Conservation (phyloP, 2,329 filamentous ascomycete species). For the Didymella sp. region DNA sequence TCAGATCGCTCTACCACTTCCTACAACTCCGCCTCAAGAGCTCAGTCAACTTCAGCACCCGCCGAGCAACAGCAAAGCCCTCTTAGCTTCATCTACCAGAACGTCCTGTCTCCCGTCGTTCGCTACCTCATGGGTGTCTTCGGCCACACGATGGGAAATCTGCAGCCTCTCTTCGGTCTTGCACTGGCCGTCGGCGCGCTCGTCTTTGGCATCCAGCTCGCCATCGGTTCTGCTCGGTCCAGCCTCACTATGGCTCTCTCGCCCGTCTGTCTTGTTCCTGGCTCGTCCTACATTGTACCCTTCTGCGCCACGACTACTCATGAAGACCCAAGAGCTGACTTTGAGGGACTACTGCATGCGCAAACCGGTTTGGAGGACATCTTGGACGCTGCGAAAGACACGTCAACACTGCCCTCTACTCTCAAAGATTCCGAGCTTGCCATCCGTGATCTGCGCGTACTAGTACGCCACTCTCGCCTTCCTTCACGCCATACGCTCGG, state of each 20-base stretch:
- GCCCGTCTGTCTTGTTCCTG: slow-evolving; percentile 74
- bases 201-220: slow-evolving; percentile 65
- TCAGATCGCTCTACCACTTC: slow-evolving; percentile 11
- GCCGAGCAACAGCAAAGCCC: slow-evolving; percentile 21
- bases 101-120: slow-evolving; percentile 46
- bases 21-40: not conserved
- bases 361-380: slow-evolving; percentile 81
- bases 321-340: slow-evolving; percentile 58
- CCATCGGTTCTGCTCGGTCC: slow-evolving; percentile 65
- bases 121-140: slow-evolving; percentile 64
- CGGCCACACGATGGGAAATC: slow-evolving; percentile 64
- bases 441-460: slow-evolving; percentile 74
- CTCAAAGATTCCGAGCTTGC: slow-evolving; percentile 80
- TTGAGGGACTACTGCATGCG: slow-evolving; percentile 75
- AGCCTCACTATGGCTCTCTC: slow-evolving; percentile 69
- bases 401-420: slow-evolving; percentile 73
- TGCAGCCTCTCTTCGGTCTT: slow-evolving; percentile 68
- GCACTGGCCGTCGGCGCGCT: slow-evolving; percentile 60
- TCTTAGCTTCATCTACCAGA: slow-evolving; percentile 40
- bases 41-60: not conserved
- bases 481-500: slow-evolving; percentile 73
- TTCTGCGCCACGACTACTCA: slow-evolving; percentile 60
- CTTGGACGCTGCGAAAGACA: slow-evolving; percentile 69
- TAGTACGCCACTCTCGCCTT: slow-evolving; percentile 74
- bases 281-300: slow-evolving; percentile 66